Evolutionary conservation across 1,284 basidiomycete species (phyloP), one percentile per base, ranked within the genome.

Genomic region (Porodaedalea pini): DNA sequence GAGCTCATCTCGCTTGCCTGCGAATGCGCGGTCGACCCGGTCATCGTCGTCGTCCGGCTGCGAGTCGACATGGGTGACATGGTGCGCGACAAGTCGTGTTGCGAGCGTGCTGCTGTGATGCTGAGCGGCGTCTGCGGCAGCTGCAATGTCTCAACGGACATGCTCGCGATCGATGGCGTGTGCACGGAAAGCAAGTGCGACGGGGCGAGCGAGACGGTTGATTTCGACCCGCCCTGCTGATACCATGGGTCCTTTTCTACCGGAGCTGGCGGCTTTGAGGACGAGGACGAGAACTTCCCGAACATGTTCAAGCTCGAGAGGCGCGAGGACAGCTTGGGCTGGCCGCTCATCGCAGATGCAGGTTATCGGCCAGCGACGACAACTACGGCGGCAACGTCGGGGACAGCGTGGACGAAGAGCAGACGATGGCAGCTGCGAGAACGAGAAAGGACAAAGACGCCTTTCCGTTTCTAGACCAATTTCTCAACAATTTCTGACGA

Each of bases 171-270:
- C 17, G 25, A 74, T 69, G 57, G 80, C 78, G 62, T 80, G 80
- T 58, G 67, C 60, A 53, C 73, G 67, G 56, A 82, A 70, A 71
- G 58, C 17, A 43, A 67, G 41, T 41, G 64, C 57, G 71, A 71
- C 1, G 59, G 3, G 0, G 63, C 51, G 23, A 57, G 54, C 13
- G 60, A 63, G 40, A 62, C 39, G 56, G 52, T 2, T 48, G 62
- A 62, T 21, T 50, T 52, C 41, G 54, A 63, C 21, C 43, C 56
- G 34, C 40, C 50, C 57, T 48, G 31, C 54, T 51, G 50, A 67
- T 81, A 81, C 65, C 74, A 76, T 6, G 73, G 63, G 62, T 89
- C 87, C 71, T 89, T 89, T 32, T 86, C 86, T 4, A 80, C 80
- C 0, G 82, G 86, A 1, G 44, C 47, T 7, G 50, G 55, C 31